Evolutionary conservation across 495 filamentous ascomycete species (phyloP).

Genomic region (Chaetomidium leptoderma): DNA sequence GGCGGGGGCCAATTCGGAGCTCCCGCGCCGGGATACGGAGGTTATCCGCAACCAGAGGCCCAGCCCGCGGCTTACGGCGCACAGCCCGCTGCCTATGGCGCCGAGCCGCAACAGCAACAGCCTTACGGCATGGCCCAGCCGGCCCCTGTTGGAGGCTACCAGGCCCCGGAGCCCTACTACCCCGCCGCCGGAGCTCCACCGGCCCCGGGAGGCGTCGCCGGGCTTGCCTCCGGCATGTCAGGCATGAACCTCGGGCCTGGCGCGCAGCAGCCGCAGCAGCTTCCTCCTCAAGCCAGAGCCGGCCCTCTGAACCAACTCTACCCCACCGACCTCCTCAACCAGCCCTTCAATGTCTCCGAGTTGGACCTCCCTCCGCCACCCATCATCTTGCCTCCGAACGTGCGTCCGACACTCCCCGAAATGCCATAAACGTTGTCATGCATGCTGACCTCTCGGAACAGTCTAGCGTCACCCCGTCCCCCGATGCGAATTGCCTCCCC

Average conservation of each 20-base stretch:
- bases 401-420: slow-evolving; percentile 46
- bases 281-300: slow-evolving; percentile 46
- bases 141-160: slow-evolving; percentile 51
- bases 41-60: slow-evolving; percentile 59
- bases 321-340: slow-evolving; percentile 82
- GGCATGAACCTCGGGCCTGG: slow-evolving; percentile 68
- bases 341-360: slow-evolving; percentile 91
- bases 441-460: slow-evolving; percentile 40
- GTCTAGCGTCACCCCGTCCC: slow-evolving; percentile 89
- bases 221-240: slow-evolving; percentile 77
- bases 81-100: slow-evolving; percentile 51
- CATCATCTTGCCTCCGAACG: slow-evolving; percentile 86
- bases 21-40: slow-evolving; percentile 48
- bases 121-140: slow-evolving; percentile 49
- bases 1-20: slow-evolving; percentile 36
- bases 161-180: slow-evolving; percentile 64
- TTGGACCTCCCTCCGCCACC: slow-evolving; percentile 88
- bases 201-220: slow-evolving; percentile 55
- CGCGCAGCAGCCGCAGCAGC: slow-evolving; percentile 51
- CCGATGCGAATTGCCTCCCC: slow-evolving; percentile 83
- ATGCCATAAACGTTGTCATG: no score
- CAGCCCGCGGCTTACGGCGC: slow-evolving; percentile 51
- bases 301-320: slow-evolving; percentile 79
- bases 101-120: slow-evolving; percentile 34
- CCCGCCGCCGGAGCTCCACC: slow-evolving; percentile 46